A percentile compares a stretch with the other conserved stretches of the same genome.
Evolutionary conservation across 345 rosid species (phyloP).

Genomic region (Ceriops zippeliana): DNA sequence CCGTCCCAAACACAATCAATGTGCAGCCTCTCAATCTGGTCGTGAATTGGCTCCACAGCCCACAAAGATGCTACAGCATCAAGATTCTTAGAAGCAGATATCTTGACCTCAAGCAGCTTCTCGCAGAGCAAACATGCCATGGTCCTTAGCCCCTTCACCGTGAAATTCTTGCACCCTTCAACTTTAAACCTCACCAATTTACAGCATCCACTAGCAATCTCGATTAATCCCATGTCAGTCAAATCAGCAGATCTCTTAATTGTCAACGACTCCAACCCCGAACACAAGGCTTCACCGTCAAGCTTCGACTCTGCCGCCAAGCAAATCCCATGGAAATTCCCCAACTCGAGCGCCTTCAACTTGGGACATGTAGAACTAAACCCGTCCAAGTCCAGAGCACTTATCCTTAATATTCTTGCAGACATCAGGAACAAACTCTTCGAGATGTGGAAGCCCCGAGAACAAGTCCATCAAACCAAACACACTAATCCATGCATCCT

Average conservation of each 20-base stretch:
- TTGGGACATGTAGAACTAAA: slow-evolving; percentile 51
- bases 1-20: slow-evolving; percentile 79
- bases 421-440: slow-evolving; percentile 62
- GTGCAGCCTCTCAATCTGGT: slow-evolving; percentile 60
- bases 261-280: slow-evolving; percentile 51
- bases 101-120: slow-evolving; percentile 60
- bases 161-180: slow-evolving; percentile 73
- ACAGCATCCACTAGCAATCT: slow-evolving; percentile 77
- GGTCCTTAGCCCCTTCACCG: slow-evolving; percentile 59
- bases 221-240: slow-evolving; percentile 76
- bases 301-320: slow-evolving; percentile 53
- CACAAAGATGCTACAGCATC: slow-evolving; percentile 45
- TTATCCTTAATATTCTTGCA: slow-evolving; percentile 63
- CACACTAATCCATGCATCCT: slow-evolving; percentile 34
- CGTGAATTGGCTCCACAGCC: slow-evolving; percentile 59
- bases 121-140: slow-evolving; percentile 44
- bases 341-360: slow-evolving; percentile 52
- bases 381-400: slow-evolving; percentile 49
- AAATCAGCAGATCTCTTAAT: slow-evolving; percentile 59
- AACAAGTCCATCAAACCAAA: slow-evolving; percentile 42
- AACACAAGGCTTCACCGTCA: slow-evolving; percentile 80
- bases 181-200: slow-evolving; percentile 61
- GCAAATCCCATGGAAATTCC: slow-evolving; percentile 69
- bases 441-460: slow-evolving; percentile 43
- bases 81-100: slow-evolving; percentile 64